phyloP scores from a whole-genome alignment of 352 stramenopile species.

The Stramenopiles sp. region DNA sequence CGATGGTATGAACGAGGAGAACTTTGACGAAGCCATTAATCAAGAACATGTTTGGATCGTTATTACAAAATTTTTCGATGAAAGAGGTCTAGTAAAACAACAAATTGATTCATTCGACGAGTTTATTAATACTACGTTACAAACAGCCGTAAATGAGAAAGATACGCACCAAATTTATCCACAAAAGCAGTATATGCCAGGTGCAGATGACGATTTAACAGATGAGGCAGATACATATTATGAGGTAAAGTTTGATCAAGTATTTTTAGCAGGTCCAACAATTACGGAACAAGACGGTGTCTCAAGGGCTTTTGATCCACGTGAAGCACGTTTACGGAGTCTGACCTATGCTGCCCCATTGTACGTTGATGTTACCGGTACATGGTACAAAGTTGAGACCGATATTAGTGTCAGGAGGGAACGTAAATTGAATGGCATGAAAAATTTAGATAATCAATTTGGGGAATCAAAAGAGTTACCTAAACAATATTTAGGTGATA shows the following conservation, averaged over 20 bases:
- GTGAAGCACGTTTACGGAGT: slow-evolving; percentile 92
- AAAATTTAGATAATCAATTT: slow-evolving; percentile 49
- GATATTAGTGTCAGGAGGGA: slow-evolving; percentile 10
- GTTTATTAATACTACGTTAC: slow-evolving; percentile 99
- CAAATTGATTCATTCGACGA: slow-evolving; percentile 99
- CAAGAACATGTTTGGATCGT: slow-evolving; percentile 97
- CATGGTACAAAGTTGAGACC: slow-evolving; percentile 67
- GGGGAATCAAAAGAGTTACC: slow-evolving; percentile 57
- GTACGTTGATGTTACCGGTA: slow-evolving; percentile 79
- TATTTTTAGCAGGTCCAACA: slow-evolving; percentile 90
- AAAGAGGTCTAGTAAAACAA: slow-evolving; percentile 97
- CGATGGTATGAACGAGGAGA: slow-evolving; percentile 22
- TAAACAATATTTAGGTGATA: slow-evolving; percentile 90
- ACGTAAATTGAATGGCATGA: slow-evolving; percentile 11
- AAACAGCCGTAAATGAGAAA: slow-evolving; percentile 28
- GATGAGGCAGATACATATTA: slow-evolving; percentile 60
- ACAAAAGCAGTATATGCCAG: slow-evolving; percentile 82
- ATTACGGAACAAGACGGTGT: slow-evolving; percentile 88
- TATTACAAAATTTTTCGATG: slow-evolving; percentile 96
- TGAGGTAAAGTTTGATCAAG: slow-evolving; percentile 91
- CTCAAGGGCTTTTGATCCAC: slow-evolving; percentile 94
- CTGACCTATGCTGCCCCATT: slow-evolving; percentile 95
- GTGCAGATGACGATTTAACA: slow-evolving; percentile 69
- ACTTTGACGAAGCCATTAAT: slow-evolving; percentile 63
- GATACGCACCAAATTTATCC: slow-evolving; percentile 23